Evolutionary conservation across 1,139 yeast genomes (phyloP), one percentile per base, ranked within the genome.

Genomic region (Lizanozyma gosingica): DNA sequence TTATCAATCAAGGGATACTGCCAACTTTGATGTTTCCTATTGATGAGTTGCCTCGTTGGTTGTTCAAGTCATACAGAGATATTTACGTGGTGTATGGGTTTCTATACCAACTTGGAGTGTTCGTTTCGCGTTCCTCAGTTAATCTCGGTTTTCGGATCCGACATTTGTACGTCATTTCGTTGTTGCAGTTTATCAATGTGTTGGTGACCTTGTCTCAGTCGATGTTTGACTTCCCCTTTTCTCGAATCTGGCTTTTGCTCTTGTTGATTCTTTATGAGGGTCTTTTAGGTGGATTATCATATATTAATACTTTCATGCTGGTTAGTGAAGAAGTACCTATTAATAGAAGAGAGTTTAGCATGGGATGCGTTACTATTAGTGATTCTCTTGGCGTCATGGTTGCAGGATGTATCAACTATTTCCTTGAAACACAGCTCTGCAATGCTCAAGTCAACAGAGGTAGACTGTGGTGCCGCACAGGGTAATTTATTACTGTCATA

Each of bases 81-180:
- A 83, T 86, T 6, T 92, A 92, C 56, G 97, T 92, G 17, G 81
- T 88, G 0, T 92, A 92, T 55, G 95, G 96, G n/a, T 83, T 94
- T 4, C 59, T 90, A 2, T 92, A 92, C 55, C 97, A 92, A 57
- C 58, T 87, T 4, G 98, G 98, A 4, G 98, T 92, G 0, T 87
- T 90, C 52, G 73, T 92, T 1, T 87, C 97, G 2, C 67, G 97
- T 42, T 84, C 97, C 0, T 85, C 95, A 1, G 80, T 86, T 1
- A 69, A 79, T 4, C 69, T 81, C 43, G 73, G 73, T 2, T 52
- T 85, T 33, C 63, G 95, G 38, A 61, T 88, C 36, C 66, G 61
- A 38, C 67, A 67, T 6, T 65, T 92, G 9, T 80, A 81, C 56
- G 40, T 77, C 33, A 73, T 90, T 11, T 75, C 95, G 0, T 34